Evolutionary conservation across 192 early-diverging fungal species (phyloP).

Genomic region (Podila clonocystis): DNA sequence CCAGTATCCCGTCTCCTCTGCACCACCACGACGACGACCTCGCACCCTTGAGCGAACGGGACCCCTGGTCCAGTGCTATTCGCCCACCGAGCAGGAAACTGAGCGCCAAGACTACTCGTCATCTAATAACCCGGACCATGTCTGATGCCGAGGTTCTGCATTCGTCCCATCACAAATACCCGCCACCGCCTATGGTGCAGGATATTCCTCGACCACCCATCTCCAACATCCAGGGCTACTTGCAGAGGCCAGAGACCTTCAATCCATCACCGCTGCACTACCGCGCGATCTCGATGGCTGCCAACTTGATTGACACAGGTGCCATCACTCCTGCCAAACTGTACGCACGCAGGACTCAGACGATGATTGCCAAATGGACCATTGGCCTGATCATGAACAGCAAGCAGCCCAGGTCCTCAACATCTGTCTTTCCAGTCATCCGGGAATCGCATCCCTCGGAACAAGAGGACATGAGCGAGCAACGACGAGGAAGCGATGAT

Average conservation of each 20-base stretch:
- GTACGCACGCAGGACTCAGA: conserved; percentile 42
- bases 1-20: conserved; percentile 22
- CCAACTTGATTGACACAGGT: conserved; percentile 43
- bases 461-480: conserved; percentile 14
- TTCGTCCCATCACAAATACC: conserved; percentile 13
- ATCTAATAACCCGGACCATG: conserved; percentile 23
- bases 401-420: conserved; percentile 2
- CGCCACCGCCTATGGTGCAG: conserved; percentile 23
- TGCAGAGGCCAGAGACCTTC: conserved; percentile 37
- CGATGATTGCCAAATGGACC: conserved; percentile 52
- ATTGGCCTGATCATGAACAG: conserved; percentile 45
- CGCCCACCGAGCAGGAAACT: conserved; percentile 8
- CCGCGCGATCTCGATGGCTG: conserved; percentile 45
- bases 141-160: conserved; percentile 22
- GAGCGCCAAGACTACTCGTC: neutral
- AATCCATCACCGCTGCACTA: conserved; percentile 42
- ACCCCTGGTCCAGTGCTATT: conserved; percentile 14
- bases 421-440: conserved; percentile 23
- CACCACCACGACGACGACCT: conserved; percentile 1
- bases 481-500: neutral
- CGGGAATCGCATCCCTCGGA: conserved; percentile 36
- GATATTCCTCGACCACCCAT: conserved; percentile 48
- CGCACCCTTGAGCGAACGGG: conserved; percentile 1
- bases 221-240: conserved; percentile 34
- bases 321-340: conserved; percentile 47